phyloP scores from a whole-genome alignment of 1,284 basidiomycete genomes.

The Sporisorium iseilematis-ciliati region DNA sequence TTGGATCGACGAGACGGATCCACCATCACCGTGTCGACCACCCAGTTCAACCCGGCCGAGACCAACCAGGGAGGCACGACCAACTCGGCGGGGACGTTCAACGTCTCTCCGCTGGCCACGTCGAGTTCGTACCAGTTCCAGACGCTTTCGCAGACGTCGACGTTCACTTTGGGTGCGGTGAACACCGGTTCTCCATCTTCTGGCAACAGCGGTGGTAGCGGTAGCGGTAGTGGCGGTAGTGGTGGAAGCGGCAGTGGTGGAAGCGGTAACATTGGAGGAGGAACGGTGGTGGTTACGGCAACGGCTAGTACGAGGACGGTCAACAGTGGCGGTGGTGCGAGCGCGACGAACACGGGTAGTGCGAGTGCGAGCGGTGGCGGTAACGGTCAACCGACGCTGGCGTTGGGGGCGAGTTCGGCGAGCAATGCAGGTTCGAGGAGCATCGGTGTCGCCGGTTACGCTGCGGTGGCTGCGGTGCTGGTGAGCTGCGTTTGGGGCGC shows the following conservation, averaged over 20 bases:
- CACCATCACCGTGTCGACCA: constrained; percentile 35
- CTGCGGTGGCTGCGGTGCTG: neutral
- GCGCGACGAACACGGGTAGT: neutral
- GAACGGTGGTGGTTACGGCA: constrained; percentile 33
- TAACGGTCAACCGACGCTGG: constrained; percentile 23
- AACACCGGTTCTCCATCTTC: constrained; percentile 5
- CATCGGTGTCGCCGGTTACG: neutral
- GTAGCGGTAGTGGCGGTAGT: neutral
- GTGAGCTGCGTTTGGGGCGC: neutral
- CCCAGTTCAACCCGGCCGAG: constrained; percentile 47
- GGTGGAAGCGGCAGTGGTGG: constrained; percentile 4
- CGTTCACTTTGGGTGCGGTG: constrained; percentile 21
- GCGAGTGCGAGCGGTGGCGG: neutral
- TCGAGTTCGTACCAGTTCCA: constrained; percentile 45
- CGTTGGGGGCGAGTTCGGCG: constrained; percentile 10
- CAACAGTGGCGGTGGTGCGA: neutral
- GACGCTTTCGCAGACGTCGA: constrained; percentile 33
- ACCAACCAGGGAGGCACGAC: constrained; percentile 62
- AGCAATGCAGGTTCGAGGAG: neutral
- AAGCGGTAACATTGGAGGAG: constrained; percentile 6
- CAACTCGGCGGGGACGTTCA: constrained; percentile 57
- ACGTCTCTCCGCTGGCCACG: constrained; percentile 51
- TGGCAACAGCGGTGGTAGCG: neutral
- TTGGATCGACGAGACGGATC: constrained; percentile 26
- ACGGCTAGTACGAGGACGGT: constrained; percentile 25